A percentile compares a stretch with the other conserved stretches of the same genome.
phyloP scores from a whole-genome alignment of 495 filamentous ascomycete species.

The Penicillium dipodomyicola region DNA sequence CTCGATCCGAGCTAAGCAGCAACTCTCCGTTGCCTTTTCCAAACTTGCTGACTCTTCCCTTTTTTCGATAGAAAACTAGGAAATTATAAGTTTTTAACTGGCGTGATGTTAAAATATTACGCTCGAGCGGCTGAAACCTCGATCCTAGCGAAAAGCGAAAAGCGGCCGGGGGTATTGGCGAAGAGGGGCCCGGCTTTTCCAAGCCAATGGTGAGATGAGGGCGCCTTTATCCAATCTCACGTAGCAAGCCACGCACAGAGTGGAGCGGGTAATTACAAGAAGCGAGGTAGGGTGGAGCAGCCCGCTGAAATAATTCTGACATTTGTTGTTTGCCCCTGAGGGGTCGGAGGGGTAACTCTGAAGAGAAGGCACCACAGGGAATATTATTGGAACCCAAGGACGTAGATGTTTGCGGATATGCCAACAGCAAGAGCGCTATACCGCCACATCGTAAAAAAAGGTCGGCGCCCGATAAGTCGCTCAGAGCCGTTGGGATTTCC shows the following conservation, averaged over 20 bases:
- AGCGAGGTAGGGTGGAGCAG: background rate
- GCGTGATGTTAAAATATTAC: too few species aligned
- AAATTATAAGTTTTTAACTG: background rate
- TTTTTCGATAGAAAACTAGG: background rate
- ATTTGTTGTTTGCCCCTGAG: background rate
- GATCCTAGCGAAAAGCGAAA: background rate
- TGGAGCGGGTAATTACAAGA: background rate
- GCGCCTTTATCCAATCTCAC: constrained; percentile 1
- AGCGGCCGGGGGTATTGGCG: background rate
- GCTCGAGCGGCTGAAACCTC: background rate
- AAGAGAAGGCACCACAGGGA: background rate
- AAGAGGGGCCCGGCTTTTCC: background rate
- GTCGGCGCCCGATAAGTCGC: background rate
- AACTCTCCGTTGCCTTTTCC: background rate
- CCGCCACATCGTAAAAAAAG: background rate
- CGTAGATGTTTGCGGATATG: too few species aligned
- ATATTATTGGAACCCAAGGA: background rate
- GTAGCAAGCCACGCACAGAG: background rate
- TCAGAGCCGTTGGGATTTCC: background rate
- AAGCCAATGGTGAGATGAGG: background rate
- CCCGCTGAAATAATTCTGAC: background rate
- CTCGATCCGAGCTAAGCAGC: background rate
- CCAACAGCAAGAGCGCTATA: too few species aligned
- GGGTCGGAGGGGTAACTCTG: background rate
- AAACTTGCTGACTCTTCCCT: too few species aligned